Conservation (phyloP, 208 protist species). For the Leishmania martiniquensis region DNA sequence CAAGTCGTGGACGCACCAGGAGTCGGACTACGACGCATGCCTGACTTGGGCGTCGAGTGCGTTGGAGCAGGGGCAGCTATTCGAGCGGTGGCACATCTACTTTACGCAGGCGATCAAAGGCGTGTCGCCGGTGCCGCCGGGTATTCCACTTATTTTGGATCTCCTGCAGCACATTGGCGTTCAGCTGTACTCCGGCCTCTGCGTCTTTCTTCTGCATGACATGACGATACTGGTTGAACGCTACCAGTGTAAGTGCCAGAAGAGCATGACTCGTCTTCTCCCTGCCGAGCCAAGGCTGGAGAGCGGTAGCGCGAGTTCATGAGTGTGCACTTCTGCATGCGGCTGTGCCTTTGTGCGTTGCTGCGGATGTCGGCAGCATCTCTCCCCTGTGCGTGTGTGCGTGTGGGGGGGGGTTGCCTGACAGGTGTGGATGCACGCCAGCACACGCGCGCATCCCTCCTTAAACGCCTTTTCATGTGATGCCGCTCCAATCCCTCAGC, state of each 20-base stretch:
- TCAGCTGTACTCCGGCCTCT: constrained; percentile 67
- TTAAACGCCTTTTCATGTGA: constrained; percentile 8
- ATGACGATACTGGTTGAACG: constrained; percentile 72
- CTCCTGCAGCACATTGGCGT: constrained; percentile 49
- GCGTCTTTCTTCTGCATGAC: constrained; percentile 77
- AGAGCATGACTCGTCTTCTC: constrained; percentile 60
- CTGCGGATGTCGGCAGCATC: background rate
- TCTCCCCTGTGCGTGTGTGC: background rate
- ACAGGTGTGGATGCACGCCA: background rate
- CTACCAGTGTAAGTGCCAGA: constrained; percentile 66
- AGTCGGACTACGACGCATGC: constrained; percentile 56
- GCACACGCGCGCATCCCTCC: background rate
- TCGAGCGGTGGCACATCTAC: constrained; percentile 75
- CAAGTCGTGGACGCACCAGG: constrained; percentile 71
- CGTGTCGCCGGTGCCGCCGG: constrained; percentile 26
- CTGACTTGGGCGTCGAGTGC: constrained; percentile 66
- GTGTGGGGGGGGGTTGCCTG: background rate
- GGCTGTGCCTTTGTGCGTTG: background rate
- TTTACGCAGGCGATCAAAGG: constrained; percentile 46
- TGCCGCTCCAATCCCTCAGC: background rate
- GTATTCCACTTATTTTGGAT: constrained; percentile 42
- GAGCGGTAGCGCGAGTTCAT: constrained; percentile 18
- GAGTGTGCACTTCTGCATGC: constrained; percentile 1
- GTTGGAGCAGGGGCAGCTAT: constrained; percentile 74
- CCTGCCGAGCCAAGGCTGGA: constrained; percentile 69